Percentiles rank a stretch among this genome's conserved stretches.
Conservation (phyloP, 192 early-diverging fungal genomes). For the Backusella liffmaniae region DNA sequence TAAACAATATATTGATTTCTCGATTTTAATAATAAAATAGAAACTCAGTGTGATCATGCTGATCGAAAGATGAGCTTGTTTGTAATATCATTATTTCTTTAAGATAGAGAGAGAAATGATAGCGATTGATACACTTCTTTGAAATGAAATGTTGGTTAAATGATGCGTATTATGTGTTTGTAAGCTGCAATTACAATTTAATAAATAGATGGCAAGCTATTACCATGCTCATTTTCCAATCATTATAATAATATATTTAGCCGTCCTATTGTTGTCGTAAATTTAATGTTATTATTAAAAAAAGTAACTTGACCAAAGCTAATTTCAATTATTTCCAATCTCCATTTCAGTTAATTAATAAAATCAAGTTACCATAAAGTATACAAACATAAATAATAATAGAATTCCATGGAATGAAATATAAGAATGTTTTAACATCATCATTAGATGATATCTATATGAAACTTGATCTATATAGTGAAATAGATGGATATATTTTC, state of each 20-base stretch:
- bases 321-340: too few species aligned
- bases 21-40: neutral
- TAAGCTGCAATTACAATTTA: neutral
- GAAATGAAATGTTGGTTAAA: neutral
- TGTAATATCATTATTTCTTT: neutral
- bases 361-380: too few species aligned
- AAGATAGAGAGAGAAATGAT: neutral
- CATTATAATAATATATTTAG: neutral
- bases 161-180: neutral
- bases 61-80: neutral
- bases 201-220: neutral
- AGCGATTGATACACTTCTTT: neutral
- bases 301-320: too few species aligned
- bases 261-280: too few species aligned
- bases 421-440: too few species aligned
- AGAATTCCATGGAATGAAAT: too few species aligned
- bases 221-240: neutral
- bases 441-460: too few species aligned
- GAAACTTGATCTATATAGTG: too few species aligned
- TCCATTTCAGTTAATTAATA: too few species aligned
- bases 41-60: too few species aligned
- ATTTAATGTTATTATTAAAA: too few species aligned
- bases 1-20: neutral
- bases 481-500: neutral
- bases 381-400: too few species aligned